phyloP scores from a whole-genome alignment of 2,329 filamentous ascomycete genomes.

The Orbilia quercus region DNA sequence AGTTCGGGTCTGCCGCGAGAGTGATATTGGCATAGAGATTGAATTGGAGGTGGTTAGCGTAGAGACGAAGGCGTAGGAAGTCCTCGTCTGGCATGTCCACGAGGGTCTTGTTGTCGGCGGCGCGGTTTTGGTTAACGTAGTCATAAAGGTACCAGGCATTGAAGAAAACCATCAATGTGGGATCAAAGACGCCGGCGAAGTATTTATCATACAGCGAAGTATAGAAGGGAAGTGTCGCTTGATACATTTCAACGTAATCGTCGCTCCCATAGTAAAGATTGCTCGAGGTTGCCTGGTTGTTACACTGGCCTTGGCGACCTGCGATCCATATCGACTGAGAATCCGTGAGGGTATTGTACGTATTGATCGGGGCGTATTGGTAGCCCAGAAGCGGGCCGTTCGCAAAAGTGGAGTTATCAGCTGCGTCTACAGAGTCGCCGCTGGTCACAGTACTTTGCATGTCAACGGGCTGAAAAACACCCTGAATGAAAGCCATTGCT shows the following conservation, averaged over 20 bases:
- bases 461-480: constrained; percentile 37
- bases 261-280: constrained; percentile 29
- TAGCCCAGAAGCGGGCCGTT: constrained; percentile 47
- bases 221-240: constrained; percentile 29
- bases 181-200: constrained; percentile 38
- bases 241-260: constrained; percentile 25
- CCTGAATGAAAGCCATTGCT: constrained; percentile 54
- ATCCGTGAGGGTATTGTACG: constrained; percentile 31
- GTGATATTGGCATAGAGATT: constrained; percentile 48
- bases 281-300: constrained; percentile 21
- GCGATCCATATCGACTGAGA: constrained; percentile 38
- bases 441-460: constrained; percentile 11
- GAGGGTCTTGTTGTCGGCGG: constrained; percentile 30
- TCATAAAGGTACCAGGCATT: constrained; percentile 35
- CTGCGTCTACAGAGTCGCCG: neutral
- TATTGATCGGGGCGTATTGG: constrained; percentile 43
- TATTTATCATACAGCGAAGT: constrained; percentile 29
- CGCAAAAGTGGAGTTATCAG: constrained; percentile 47
- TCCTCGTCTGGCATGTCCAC: constrained; percentile 30
- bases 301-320: constrained; percentile 20
- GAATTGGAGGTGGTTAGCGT: constrained; percentile 48
- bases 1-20: constrained; percentile 21
- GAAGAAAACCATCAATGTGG: constrained; percentile 33
- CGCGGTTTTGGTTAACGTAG: constrained; percentile 48
- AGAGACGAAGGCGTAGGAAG: constrained; percentile 28